These are phyloP conservation scores for Hericium alpestre DNA, from an alignment of 768 basidiomycete genomes.

Conservation along the genomic window DNA sequence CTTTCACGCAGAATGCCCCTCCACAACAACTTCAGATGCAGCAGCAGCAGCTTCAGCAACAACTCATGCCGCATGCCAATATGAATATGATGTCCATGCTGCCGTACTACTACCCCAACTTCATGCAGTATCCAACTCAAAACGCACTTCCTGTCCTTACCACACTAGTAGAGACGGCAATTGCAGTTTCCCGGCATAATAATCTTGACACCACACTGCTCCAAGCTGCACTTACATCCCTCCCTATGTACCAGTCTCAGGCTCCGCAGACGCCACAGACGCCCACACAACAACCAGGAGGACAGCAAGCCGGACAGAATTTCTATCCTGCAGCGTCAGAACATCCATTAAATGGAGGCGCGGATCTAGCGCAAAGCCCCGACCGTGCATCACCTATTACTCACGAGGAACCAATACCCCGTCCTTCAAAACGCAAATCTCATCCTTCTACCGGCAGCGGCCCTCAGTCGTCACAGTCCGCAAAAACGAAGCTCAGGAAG, in stretches of 20 bases:
- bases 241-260: neutral
- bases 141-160: slow-evolving; percentile 2
- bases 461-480: too few relatives aligned
- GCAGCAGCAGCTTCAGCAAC: neutral
- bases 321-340: too few relatives aligned
- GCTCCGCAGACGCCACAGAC: neutral
- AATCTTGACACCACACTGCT: slow-evolving; percentile 4
- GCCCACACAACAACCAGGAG: neutral
- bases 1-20: neutral
- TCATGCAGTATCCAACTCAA: neutral
- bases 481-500: too few relatives aligned
- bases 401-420: too few relatives aligned
- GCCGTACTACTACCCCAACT: neutral
- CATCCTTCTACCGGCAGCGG: too few relatives aligned
- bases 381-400: too few relatives aligned
- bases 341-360: too few relatives aligned
- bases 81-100: slow-evolving; percentile 5
- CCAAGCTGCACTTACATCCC: neutral
- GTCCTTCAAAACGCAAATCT: too few relatives aligned
- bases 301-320: neutral
- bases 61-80: slow-evolving; percentile 2
- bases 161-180: slow-evolving; percentile 9
- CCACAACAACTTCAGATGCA: neutral
- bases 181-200: slow-evolving; percentile 9
- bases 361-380: too few relatives aligned